Base-by-base conservation (phyloP, 1,139 yeast species). In the Petasospora rhodanensis region DNA sequence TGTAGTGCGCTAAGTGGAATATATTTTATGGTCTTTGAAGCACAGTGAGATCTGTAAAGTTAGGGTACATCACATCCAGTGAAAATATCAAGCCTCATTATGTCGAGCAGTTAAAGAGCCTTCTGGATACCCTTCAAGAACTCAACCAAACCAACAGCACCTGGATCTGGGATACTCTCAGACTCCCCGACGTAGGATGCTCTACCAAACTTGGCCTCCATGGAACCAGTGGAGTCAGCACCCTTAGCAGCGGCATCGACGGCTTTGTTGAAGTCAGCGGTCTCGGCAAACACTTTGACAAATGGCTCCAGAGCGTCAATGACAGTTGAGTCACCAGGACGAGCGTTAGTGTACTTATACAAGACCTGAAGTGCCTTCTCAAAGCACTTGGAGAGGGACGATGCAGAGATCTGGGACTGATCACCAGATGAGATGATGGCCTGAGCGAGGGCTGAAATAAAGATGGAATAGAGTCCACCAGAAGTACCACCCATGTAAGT, bases 401-500 rank as follows among this genome's bases (percentile, higher is more conserved):
- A 55, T 50, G 0, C 55, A 33, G 22, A 63, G 58, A 18, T 21
- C 20, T 16, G 73, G 60, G 48, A 43, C 45, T 61, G 38, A 34
- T 55, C 48, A 35, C 55, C 48, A 9, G 52, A 49, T 5, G 44
- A 46, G 24, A 56, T 52, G 31, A 78, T 51, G 14, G 76, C 73
- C 29, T 69, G 65, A 2, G 79, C 76, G 37, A 82, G 64, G 2
- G 87, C 82, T 15, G 84, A 72, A 42, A 89, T 68, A 59, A 67
- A 85, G 37, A 89, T 89, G 4, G 95, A 82, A 57, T 87, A 89
- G 28, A 89, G 62, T 1, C 96, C 97, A 34, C 97, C 97, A 2
- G 95, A 84, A 0, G 97, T 89, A 31, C 97, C 97, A 33, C 96
- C 97, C 97, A 89, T 89, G 21, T 77, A 79, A 35, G 79, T 80